Base-by-base conservation (phyloP, 1,139 yeast species). In the Eremothecium coryli region DNA sequence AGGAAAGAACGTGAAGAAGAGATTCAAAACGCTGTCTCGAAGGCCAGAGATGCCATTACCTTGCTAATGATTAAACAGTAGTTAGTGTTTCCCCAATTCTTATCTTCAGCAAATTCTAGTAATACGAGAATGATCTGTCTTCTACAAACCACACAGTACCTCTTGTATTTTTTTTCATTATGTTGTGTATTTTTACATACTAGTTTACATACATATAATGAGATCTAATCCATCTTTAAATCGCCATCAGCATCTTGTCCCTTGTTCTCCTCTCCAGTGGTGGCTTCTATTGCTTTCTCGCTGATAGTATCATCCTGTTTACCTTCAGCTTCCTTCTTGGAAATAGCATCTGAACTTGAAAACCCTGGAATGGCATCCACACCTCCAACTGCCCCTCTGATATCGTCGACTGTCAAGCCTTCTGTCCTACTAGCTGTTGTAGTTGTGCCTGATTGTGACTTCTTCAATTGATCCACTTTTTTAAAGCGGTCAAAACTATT, bases 321-420 rank as follows among this genome's bases (percentile, higher is more conserved):
- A 26, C 29, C 26, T 39, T 23, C 13, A n/a, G 11, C 24, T 40
- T 38, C 44, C 33, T 37, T 37, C 32, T 38, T 38, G 23, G 32
- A 28, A 9, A 38, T 27, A 7, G 43, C 35, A 38, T 52, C 41
- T 51, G 58, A 18, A 50, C 62, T 46, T 2, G 64, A 58, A 15
- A 70, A 59, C 3, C 76, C 75, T 1, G 75, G 70, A 38, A 70
- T 68, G 2, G 70, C 58, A 32, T 68, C 76, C 25, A 70, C 69
- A 16, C 52, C 52, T 10, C 77, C 79, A 6, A 74, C 80, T 8
- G 82, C 82, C 16, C 79, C 79, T 49, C 79, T 66, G 29, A 75
- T 74, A 46, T 73, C 81, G 8, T 70, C 75, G 34, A 67, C 73
- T 3, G 73, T 62, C 33, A 73, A 54, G 1, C 69, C 71, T 17